Conservation (phyloP, 352 stramenopile genomes). For the Pythium aphanidermatum region DNA sequence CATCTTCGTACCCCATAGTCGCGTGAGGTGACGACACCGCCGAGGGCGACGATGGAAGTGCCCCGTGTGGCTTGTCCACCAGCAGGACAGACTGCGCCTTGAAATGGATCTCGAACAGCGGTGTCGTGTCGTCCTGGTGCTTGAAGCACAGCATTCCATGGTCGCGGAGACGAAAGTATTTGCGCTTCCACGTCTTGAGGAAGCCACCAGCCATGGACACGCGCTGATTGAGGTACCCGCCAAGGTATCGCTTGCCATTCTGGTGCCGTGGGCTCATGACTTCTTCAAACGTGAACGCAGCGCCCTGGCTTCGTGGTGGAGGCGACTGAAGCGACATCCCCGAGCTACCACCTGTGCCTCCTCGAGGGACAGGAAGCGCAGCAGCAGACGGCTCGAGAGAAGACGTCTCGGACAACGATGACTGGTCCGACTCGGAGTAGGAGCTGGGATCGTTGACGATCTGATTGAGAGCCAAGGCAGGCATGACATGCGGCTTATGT, state of each 20-base stretch:
- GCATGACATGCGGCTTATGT: slow-evolving; percentile 4
- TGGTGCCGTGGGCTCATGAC: slow-evolving; percentile 45
- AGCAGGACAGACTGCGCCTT: slow-evolving; percentile 32
- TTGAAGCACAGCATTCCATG: slow-evolving; percentile 64
- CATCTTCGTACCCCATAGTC: slow-evolving; percentile 4
- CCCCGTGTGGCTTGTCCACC: slow-evolving; percentile 19
- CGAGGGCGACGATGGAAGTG: not conserved
- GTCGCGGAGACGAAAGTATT: slow-evolving; percentile 65
- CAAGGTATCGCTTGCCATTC: slow-evolving; percentile 50
- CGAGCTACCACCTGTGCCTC: too few relatives aligned
- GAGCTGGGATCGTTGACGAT: slow-evolving; percentile 6
- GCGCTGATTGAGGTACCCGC: slow-evolving; percentile 52
- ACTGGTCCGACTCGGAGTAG: slow-evolving; percentile 5
- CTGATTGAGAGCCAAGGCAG: not conserved
- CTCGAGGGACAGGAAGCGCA: too few relatives aligned
- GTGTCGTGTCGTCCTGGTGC: slow-evolving; percentile 30
- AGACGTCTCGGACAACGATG: slow-evolving; percentile 4
- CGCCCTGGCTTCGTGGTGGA: slow-evolving; percentile 6
- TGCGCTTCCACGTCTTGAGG: slow-evolving; percentile 62
- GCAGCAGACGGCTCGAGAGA: slow-evolving; percentile 1
- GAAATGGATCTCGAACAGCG: slow-evolving; percentile 63
- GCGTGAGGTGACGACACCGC: slow-evolving; percentile 3
- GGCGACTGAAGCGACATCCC: slow-evolving; percentile 20
- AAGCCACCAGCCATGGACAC: slow-evolving; percentile 49
- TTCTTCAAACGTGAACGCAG: slow-evolving; percentile 37